These are phyloP conservation scores for Tetrahymena malaccensis DNA, from an alignment of 73 alveolate genomes.

Conservation along the genomic window DNA sequence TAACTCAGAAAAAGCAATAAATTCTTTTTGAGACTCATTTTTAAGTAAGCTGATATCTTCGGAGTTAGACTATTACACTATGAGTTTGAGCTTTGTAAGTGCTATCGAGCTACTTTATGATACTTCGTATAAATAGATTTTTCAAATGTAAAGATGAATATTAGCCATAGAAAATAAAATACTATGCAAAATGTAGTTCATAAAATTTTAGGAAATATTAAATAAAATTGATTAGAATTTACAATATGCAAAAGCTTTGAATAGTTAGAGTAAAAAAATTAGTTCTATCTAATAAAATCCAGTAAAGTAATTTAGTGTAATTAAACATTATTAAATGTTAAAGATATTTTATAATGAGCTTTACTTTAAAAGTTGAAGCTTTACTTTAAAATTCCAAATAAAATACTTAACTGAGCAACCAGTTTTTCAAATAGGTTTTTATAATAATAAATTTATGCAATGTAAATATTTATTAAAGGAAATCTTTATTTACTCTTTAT, in stretches of 20 bases:
- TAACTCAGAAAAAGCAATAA: too few relatives aligned
- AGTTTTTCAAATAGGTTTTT: background rate
- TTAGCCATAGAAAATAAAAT: background rate
- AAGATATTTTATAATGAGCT: background rate
- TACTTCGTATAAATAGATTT: too few relatives aligned
- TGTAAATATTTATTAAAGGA: too few relatives aligned
- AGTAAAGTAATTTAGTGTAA: background rate
- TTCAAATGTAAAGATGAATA: background rate
- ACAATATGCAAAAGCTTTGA: background rate
- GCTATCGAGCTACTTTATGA: background rate
- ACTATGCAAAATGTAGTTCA: too few relatives aligned
- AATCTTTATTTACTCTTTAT: too few relatives aligned
- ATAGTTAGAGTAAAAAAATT: background rate
- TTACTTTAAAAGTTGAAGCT: background rate
- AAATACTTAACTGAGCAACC: too few relatives aligned
- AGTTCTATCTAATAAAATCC: background rate
- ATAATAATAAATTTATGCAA: too few relatives aligned
- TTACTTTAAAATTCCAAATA: too few relatives aligned
- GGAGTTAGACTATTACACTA: too few relatives aligned
- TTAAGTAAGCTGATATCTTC: too few relatives aligned
- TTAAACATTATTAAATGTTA: too few relatives aligned
- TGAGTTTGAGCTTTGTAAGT: background rate
- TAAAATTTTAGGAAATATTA: background rate
- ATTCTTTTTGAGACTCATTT: too few relatives aligned
- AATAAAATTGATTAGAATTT: background rate